Percentiles rank a stretch among this genome's conserved stretches.
These are phyloP conservation scores for Fusarium sp. DNA, from an alignment of 2,329 filamentous ascomycete genomes.

Conservation along the genomic window DNA sequence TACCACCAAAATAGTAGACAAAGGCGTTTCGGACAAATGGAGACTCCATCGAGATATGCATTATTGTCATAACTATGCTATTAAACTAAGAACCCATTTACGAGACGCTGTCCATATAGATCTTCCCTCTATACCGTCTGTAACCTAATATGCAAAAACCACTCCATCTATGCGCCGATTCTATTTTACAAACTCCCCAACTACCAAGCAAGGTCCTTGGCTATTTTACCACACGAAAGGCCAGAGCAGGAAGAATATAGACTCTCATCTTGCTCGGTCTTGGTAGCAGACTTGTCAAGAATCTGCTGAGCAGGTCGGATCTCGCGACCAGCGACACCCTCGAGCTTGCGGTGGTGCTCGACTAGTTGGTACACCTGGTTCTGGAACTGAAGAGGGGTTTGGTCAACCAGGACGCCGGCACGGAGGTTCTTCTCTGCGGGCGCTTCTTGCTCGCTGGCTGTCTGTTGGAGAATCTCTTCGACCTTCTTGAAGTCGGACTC, in stretches of 20 bases:
- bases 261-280: conserved; percentile 27
- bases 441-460: conserved; percentile 13
- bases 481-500: conserved; percentile 17
- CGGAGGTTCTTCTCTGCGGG: conserved; percentile 22
- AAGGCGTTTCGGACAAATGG: neutral
- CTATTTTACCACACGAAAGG: conserved; percentile 19
- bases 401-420: conserved; percentile 5
- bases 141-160: neutral
- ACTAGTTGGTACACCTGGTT: conserved; percentile 29
- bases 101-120: neutral
- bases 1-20: neutral
- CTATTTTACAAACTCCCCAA: conserved; percentile 8
- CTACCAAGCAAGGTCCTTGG: conserved; percentile 29
- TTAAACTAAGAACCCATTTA: neutral
- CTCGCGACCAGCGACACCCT: conserved; percentile 17
- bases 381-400: conserved; percentile 22
- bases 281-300: conserved; percentile 13
- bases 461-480: conserved; percentile 16
- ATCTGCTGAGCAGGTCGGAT: conserved; percentile 32
- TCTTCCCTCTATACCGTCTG: neutral
- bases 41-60: neutral
- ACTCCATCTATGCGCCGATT: neutral
- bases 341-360: conserved; percentile 28
- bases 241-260: conserved; percentile 28
- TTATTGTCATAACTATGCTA: neutral